A percentile compares a stretch with the other conserved stretches of the same genome.
Evolutionary conservation across 352 stramenopile species (phyloP).

Genomic region (Globisporangium nodosum): DNA sequence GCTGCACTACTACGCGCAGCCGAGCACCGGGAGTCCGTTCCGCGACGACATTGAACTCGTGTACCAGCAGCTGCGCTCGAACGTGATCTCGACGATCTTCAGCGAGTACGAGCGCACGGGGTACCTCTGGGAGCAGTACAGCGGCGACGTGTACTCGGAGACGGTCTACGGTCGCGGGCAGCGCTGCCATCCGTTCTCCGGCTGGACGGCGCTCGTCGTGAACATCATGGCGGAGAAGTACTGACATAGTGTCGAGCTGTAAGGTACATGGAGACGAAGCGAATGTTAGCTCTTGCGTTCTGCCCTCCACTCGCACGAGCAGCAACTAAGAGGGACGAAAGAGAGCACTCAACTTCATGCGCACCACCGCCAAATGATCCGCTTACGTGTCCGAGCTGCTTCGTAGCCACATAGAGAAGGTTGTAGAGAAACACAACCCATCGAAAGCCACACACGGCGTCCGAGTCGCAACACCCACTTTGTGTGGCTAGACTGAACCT

Average conservation of each 20-base stretch:
- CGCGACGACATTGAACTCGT: conserved; percentile 29
- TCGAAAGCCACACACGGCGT: no score
- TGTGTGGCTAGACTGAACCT: no score
- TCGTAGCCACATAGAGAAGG: no score
- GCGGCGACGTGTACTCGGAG: conserved; percentile 46
- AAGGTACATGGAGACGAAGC: no score
- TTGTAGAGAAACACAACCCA: no score
- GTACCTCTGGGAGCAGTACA: conserved; percentile 94
- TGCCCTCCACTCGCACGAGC: no score
- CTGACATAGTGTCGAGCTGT: conserved; percentile 13
- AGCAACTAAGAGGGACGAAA: no score
- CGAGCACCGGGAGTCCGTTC: conserved; percentile 33
- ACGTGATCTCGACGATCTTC: conserved; percentile 63
- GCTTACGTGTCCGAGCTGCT: no score
- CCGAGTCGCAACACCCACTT: no score
- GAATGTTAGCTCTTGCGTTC: no score
- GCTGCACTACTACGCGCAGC: conserved; percentile 69
- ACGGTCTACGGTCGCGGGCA: conserved; percentile 73
- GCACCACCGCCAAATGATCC: no score
- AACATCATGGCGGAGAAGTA: conserved; percentile 93
- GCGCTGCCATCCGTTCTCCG: conserved; percentile 90
- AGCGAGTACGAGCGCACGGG: conserved; percentile 83
- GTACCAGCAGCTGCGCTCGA: conserved; percentile 48
- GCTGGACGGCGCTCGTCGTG: conserved; percentile 91
- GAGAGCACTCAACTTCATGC: no score